Conservation (phyloP, 768 basidiomycete genomes). For the Tremella mesenterica region DNA sequence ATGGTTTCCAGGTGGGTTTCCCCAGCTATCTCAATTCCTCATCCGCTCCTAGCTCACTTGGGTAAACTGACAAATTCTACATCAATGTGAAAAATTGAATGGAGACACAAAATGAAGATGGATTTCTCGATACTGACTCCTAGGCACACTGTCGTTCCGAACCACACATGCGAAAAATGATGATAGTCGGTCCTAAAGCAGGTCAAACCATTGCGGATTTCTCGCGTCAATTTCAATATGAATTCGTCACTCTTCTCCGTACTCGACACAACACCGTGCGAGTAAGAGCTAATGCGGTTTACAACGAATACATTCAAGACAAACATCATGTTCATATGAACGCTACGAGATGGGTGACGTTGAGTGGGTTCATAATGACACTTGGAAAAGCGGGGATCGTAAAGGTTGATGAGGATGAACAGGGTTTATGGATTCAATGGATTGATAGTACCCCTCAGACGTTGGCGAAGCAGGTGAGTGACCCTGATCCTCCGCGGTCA, state of each 20-base stretch:
- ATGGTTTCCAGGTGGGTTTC: constrained; percentile 60
- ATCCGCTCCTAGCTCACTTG: too few relatives aligned
- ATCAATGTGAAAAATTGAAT: too few relatives aligned
- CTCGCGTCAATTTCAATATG: constrained; percentile 76
- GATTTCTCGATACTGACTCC: background rate
- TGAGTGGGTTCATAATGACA: constrained; percentile 89
- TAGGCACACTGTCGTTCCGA: constrained; percentile 49
- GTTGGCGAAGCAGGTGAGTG: constrained; percentile 67
- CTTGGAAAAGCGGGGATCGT: constrained; percentile 77
- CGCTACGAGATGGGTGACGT: constrained; percentile 90
- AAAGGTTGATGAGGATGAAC: constrained; percentile 94
- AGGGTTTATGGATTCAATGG: constrained; percentile 97
- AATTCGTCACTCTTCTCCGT: constrained; percentile 83
- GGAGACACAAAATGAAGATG: background rate
- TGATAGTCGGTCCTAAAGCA: constrained; percentile 89
- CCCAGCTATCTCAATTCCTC: background rate
- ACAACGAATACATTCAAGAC: constrained; percentile 95
- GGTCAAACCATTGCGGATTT: constrained; percentile 85
- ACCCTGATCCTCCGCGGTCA: background rate
- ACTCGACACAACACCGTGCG: constrained; percentile 92
- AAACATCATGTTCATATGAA: constrained; percentile 97
- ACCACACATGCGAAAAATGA: constrained; percentile 89
- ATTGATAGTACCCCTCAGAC: constrained; percentile 94
- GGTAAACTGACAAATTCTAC: too few relatives aligned
- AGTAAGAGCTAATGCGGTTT: constrained; percentile 86